Conservation (phyloP, 306 rosid species). For the Quercus robur region DNA sequence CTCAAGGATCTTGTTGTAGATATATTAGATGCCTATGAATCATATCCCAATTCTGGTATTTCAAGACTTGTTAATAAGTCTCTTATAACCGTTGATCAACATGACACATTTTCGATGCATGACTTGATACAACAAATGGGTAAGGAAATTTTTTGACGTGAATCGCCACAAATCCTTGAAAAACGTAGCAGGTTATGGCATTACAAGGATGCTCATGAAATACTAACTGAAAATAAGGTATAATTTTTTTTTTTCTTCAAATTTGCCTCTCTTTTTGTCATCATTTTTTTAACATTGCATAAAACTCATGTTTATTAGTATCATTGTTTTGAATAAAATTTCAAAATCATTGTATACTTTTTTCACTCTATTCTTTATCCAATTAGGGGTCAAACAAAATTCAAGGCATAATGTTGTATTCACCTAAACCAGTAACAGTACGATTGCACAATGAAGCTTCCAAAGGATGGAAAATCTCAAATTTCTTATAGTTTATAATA, state of each 20-base stretch:
- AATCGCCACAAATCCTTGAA: background rate
- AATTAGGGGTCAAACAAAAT: no score
- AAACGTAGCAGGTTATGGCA: conserved; percentile 22
- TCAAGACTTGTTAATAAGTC: background rate
- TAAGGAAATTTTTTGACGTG: no score
- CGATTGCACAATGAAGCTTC: no score
- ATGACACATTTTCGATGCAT: conserved; percentile 6
- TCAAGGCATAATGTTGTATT: no score
- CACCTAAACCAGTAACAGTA: no score
- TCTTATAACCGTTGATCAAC: background rate
- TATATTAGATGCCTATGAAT: background rate
- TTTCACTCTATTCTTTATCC: background rate
- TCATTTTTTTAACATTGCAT: no score
- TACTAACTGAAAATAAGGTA: background rate
- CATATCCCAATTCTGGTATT: background rate
- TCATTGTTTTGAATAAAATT: no score
- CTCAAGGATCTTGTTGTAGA: background rate
- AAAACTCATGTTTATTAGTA: no score
- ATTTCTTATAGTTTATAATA: conserved; percentile 25
- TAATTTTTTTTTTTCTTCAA: no score
- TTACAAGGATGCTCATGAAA: background rate
- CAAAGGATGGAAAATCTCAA: conserved; percentile 26
- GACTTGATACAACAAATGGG: background rate
- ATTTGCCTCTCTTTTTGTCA: no score
- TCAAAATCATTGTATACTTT: no score